Conservation (phyloP, 2,329 filamentous ascomycete genomes). For the Sordariomycetes sp. region DNA sequence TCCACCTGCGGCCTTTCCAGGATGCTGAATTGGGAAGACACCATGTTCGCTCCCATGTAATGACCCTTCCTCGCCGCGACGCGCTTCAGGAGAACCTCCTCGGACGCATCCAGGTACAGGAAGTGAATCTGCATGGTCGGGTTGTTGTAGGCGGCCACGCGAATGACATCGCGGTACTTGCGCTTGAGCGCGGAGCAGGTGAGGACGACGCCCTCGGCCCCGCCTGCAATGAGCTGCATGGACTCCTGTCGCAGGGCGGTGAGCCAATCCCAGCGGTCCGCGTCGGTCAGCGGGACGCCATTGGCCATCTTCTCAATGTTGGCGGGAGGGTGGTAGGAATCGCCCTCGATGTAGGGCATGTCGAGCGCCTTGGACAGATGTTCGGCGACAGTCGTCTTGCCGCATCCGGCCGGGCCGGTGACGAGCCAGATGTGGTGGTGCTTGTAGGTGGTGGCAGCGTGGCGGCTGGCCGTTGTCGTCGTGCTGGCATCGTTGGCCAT, state of each 20-base stretch:
- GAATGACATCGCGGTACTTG: slow-evolving; percentile 91
- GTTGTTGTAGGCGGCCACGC: slow-evolving; percentile 68
- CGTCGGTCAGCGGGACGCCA: slow-evolving; percentile 78
- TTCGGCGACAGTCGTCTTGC: slow-evolving; percentile 68
- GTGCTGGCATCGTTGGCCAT: slow-evolving; percentile 16
- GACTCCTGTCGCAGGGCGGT: slow-evolving; percentile 64
- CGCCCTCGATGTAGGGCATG: slow-evolving; percentile 68
- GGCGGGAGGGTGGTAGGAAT: slow-evolving; percentile 66
- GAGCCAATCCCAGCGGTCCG: slow-evolving; percentile 97
- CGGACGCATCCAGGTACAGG: slow-evolving; percentile 75
- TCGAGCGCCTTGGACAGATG: slow-evolving; percentile 52
- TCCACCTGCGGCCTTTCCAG: slow-evolving; percentile 72
- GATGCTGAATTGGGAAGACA: slow-evolving; percentile 80
- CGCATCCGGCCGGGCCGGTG: slow-evolving; percentile 70
- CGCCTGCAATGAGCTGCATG: slow-evolving; percentile 42
- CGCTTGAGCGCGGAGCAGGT: slow-evolving; percentile 95
- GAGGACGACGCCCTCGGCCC: slow-evolving; percentile 71
- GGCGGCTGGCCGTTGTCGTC: slow-evolving; percentile 16
- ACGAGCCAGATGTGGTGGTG: slow-evolving; percentile 72
- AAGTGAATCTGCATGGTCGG: slow-evolving; percentile 77
- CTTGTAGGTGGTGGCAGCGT: slow-evolving; percentile 17
- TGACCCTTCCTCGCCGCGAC: slow-evolving; percentile 71
- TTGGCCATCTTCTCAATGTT: slow-evolving; percentile 89
- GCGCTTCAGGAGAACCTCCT: slow-evolving; percentile 65
- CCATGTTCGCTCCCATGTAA: slow-evolving; percentile 96